These are phyloP conservation scores for Dioszegia hungarica DNA, from an alignment of 768 basidiomycete genomes.

Conservation along the genomic window DNA sequence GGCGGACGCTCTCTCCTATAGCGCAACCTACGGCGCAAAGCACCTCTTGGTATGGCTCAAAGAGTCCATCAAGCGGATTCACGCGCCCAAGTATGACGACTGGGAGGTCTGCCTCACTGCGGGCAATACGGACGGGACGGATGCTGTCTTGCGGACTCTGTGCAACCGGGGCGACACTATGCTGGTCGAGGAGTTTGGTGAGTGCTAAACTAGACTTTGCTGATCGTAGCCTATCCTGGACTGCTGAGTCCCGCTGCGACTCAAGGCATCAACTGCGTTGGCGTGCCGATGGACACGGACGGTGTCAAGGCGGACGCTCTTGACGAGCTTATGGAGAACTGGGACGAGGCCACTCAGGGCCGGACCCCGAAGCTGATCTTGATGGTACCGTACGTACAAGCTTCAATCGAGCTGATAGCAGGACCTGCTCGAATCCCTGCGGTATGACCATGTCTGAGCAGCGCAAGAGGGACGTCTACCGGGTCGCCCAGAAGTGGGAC, in stretches of 20 bases:
- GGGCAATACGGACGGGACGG: constrained; percentile 65
- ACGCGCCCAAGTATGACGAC: constrained; percentile 55
- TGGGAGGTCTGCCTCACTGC: constrained; percentile 57
- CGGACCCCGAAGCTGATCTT: constrained; percentile 54
- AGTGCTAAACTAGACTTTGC: constrained; percentile 39
- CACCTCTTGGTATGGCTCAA: constrained; percentile 29
- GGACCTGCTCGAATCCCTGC: constrained; percentile 65
- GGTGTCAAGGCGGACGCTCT: constrained; percentile 63
- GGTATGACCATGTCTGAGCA: constrained; percentile 62
- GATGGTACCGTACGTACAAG: constrained; percentile 15
- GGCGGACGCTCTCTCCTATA: constrained; percentile 29
- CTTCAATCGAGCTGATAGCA: constrained; percentile 8
- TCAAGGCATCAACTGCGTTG: constrained; percentile 42
- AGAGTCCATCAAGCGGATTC: constrained; percentile 30
- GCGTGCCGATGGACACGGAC: constrained; percentile 61
- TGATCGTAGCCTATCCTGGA: constrained; percentile 40
- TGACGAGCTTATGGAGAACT: constrained; percentile 57
- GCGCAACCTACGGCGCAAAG: constrained; percentile 23
- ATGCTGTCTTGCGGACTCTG: constrained; percentile 23
- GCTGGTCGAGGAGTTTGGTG: constrained; percentile 62
- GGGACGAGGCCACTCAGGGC: constrained; percentile 60
- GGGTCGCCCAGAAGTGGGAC: constrained; percentile 70
- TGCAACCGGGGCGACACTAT: constrained; percentile 43
- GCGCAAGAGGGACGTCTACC: constrained; percentile 71
- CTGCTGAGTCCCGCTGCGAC: constrained; percentile 54